phyloP scores from a whole-genome alignment of 2,329 filamentous ascomycete genomes.

The Colletotrichum viniferum region DNA sequence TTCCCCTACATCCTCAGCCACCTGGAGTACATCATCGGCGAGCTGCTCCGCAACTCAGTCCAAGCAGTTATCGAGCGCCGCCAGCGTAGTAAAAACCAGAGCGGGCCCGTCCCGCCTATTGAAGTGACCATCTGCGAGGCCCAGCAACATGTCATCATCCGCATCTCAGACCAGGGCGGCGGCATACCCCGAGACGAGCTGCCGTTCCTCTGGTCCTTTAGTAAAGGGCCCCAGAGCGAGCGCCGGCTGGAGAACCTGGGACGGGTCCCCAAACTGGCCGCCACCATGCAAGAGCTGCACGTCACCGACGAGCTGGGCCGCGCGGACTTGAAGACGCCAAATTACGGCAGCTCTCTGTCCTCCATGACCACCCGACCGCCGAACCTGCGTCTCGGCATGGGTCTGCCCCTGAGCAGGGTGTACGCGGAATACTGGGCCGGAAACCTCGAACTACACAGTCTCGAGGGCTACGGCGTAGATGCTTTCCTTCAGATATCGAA shows the following conservation, averaged over 20 bases:
- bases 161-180: slow-evolving; percentile 93
- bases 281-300: slow-evolving; percentile 87
- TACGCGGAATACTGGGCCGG: slow-evolving; percentile 99
- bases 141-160: slow-evolving; percentile 92
- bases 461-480: slow-evolving; percentile 96
- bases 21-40: slow-evolving; percentile 95
- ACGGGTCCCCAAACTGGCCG: slow-evolving; percentile 88
- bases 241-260: slow-evolving; percentile 83
- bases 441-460: slow-evolving; percentile 84
- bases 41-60: slow-evolving; percentile 92
- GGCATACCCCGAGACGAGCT: slow-evolving; percentile 86
- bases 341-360: slow-evolving; percentile 70
- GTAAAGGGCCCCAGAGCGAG: slow-evolving; percentile 83
- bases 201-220: slow-evolving; percentile 95
- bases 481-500: slow-evolving; percentile 96
- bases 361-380: slow-evolving; percentile 83
- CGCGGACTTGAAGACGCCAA: slow-evolving; percentile 45
- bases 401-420: slow-evolving; percentile 88
- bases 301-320: slow-evolving; percentile 47
- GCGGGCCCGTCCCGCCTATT: slow-evolving; percentile 68
- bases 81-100: slow-evolving; percentile 37
- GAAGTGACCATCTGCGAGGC: slow-evolving; percentile 95
- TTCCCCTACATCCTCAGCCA: slow-evolving; percentile 98
- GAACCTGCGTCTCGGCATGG: slow-evolving; percentile 88
- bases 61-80: slow-evolving; percentile 87